Base-by-base conservation (phyloP, 1,284 basidiomycete genomes). In the Inonotus obliquus region DNA sequence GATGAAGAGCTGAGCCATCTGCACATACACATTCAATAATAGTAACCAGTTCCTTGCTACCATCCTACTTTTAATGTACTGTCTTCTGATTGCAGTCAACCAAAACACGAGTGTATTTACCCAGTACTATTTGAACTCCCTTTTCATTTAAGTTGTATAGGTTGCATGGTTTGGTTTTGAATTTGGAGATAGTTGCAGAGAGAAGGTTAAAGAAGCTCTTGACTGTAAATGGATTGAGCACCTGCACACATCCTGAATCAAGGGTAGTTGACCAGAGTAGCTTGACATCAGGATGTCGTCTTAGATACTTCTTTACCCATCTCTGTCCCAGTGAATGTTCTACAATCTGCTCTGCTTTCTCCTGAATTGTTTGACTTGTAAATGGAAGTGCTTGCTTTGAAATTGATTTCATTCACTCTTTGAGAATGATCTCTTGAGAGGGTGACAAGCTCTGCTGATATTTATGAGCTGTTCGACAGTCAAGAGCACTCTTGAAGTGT, bases 91-190 rank as follows among this genome's bases (percentile, higher is more conserved):
- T 11, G n/a, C 57, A 35, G 39, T 57, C 54, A 19, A 62, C 60
- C 19, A 49, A n/a, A 23, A 38, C 41, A 47, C 54, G 27, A n/a
- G 27, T 19, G 0, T 41, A 9, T 11, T 25, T 29, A 1, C 64
- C 67, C 2, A 60, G 45, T 39, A 62, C 60, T 7, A 67, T 37
- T 44, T 67, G 67, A 27, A 66, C 21, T 5, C 66, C 65, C 52
- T 68, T 69, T 54, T 70, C 69, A 61, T 72, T 69, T 66, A 69
- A 67, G 47, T 71, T 71, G 21, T 63, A 71, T 4, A 66, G 54
- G 45, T 70, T 67, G 32, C 66, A 57, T 19, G 58, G 62, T 21
- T 65, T 59, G 14, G 71, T 66, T 9, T 65, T 59, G 38, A 63
- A 57, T 17, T 66, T 25, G 2, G 14, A 21, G 14, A 68, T 56